Base-by-base conservation (phyloP, 2,329 filamentous ascomycete genomes). In the Ceratocystis lukuohia region DNA sequence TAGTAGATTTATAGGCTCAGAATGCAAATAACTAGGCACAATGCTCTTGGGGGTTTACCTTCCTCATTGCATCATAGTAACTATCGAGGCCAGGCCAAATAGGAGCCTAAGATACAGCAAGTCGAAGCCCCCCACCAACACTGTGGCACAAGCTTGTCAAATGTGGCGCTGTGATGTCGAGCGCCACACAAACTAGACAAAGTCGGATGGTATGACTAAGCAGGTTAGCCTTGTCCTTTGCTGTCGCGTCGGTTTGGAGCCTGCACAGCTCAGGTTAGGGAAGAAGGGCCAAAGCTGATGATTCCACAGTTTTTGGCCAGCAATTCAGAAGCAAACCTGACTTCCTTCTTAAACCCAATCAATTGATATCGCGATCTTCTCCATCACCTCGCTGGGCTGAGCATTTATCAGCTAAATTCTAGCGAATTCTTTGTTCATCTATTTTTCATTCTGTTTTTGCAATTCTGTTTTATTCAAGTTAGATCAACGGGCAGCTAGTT, bases 211-310 rank as follows among this genome's bases (percentile, higher is more conserved):
- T n/a, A 8, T n/a, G 45, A 53, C 48, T 25, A 53, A 25, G 48
- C 48, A 59, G 28, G 53, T 8, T 59, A 64, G 62, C 61, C 66
- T 67, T 67, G 66, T 41, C 25, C 48, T 45, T 44, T 64, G 62
- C 62, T 67, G 66, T 64, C 66, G 66, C 66, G 66, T 67, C 66
- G 28, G 33, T 48, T 67, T 59, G 66, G 61, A 67, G 66, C 66
- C 66, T 67, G 61, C 53, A 28, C n/a, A 59, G 53, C 53, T 59
- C 53, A 59, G 33, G 30, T 33, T 33, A 57, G 53, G 53, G 22
- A 57, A 30, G 25, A 28, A 57, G 30, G 53, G 15, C 53, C 28
- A 59, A 59, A 59, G 53, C 53, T 59, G 22, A 56, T 25, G 53
- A 59, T 59, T 12, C 53, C 28, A 59, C 28, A 59, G 53, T 59